These are phyloP conservation scores for Chlamydomonas sp. DNA, from an alignment of 139 green algal species.

Conservation along the genomic window DNA sequence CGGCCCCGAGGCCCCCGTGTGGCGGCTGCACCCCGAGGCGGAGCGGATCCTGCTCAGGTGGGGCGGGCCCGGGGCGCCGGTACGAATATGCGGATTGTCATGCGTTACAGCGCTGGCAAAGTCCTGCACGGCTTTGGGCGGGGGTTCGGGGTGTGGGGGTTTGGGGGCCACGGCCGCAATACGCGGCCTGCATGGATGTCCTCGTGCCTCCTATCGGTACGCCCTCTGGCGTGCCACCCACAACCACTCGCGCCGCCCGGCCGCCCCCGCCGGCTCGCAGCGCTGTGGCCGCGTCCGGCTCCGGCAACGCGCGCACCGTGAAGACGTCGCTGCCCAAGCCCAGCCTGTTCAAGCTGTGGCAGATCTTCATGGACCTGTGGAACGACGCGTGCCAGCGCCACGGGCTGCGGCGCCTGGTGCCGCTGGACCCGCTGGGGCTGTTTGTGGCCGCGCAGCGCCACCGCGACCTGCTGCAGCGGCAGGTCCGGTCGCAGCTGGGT, in stretches of 20 bases:
- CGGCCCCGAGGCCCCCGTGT: neutral
- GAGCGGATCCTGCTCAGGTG: constrained; percentile 24
- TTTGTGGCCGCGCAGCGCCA: constrained; percentile 46
- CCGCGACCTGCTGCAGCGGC: constrained; percentile 11
- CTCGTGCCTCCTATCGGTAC: no score
- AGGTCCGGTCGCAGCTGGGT: constrained; percentile 15
- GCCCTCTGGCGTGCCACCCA: neutral
- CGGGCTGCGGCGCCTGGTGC: constrained; percentile 43
- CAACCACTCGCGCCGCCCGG: neutral
- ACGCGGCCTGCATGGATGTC: no score
- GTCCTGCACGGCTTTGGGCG: no score
- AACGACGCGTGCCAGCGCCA: constrained; percentile 49
- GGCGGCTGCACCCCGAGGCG: constrained; percentile 15
- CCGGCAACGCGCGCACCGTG: neutral
- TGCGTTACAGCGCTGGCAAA: no score
- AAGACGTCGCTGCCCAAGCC: constrained; percentile 40
- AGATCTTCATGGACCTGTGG: constrained; percentile 56
- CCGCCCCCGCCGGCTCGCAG: neutral
- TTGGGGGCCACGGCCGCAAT: no score
- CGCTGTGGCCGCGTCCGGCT: neutral
- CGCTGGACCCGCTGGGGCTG: constrained; percentile 50
- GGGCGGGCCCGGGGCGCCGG: no score
- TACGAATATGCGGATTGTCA: no score
- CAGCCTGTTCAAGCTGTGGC: constrained; percentile 47
- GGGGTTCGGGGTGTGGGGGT: no score